Percentiles rank a stretch among this genome's conserved stretches.
Evolutionary conservation across 1,284 basidiomycete species (phyloP).

Genomic region (Austropuccinia psidii): DNA sequence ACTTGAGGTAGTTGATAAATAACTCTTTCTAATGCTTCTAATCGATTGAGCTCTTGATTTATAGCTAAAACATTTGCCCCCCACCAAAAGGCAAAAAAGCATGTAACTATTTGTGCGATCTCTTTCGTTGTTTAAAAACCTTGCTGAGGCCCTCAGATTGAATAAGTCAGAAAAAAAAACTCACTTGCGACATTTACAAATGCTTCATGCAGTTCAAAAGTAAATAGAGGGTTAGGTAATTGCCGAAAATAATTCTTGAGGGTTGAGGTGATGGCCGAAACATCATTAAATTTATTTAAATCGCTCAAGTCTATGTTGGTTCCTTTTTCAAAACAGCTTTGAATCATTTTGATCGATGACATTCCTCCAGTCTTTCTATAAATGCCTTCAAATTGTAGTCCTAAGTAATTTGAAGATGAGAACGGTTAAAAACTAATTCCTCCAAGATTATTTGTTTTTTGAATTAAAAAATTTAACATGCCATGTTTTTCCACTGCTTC

Average conservation of each 20-base stretch:
- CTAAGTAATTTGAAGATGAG: slow-evolving; percentile 47
- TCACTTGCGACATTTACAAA: slow-evolving; percentile 51
- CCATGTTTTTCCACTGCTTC: slow-evolving; percentile 77
- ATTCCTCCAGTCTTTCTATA: slow-evolving; percentile 96
- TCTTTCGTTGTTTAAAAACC: background rate
- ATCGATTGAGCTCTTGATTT: slow-evolving; percentile 53
- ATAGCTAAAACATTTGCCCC: slow-evolving; percentile 57
- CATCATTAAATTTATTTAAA: slow-evolving; percentile 85
- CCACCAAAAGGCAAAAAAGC: slow-evolving; percentile 1
- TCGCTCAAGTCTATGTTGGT: slow-evolving; percentile 75
- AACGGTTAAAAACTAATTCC: background rate
- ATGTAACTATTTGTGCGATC: background rate
- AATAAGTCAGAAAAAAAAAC: background rate
- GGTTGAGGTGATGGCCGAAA: slow-evolving; percentile 90
- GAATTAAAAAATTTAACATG: slow-evolving; percentile 48
- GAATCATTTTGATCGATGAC: slow-evolving; percentile 83
- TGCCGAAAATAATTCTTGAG: slow-evolving; percentile 94
- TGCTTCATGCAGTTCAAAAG: slow-evolving; percentile 80
- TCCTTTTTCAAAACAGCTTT: slow-evolving; percentile 86
- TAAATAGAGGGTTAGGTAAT: slow-evolving; percentile 80
- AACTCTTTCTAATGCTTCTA: slow-evolving; percentile 60
- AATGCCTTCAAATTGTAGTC: slow-evolving; percentile 87
- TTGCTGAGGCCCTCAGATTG: too few relatives aligned
- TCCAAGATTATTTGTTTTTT: background rate
- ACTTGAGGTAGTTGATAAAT: slow-evolving; percentile 71